phyloP scores from a whole-genome alignment of 164 flowering plant species.

The Berberis vulgaris region DNA sequence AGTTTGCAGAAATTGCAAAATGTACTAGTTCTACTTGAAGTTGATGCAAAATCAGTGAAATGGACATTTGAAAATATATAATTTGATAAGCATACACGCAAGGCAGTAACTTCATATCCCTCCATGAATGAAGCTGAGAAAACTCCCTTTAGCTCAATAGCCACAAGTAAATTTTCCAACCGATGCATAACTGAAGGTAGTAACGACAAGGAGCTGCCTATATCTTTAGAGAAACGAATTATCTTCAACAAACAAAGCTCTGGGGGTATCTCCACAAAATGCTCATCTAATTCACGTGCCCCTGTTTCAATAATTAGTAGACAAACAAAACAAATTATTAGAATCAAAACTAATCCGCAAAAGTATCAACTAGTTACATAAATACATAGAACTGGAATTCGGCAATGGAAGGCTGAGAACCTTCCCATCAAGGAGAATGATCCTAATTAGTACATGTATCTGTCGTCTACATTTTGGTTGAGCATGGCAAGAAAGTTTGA shows the following conservation, averaged over 20 bases:
- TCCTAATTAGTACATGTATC: no score
- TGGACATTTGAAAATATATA: neutral
- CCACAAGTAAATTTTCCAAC: slow-evolving; percentile 83
- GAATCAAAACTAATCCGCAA: neutral
- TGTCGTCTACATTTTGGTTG: no score
- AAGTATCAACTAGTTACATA: neutral
- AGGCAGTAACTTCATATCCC: slow-evolving; percentile 55
- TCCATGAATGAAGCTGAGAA: slow-evolving; percentile 69
- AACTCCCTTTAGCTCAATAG: slow-evolving; percentile 63
- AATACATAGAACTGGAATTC: neutral
- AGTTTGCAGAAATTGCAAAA: neutral
- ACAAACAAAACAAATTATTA: neutral
- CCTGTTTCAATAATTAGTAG: slow-evolving; percentile 29
- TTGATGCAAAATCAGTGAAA: neutral
- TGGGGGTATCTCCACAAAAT: slow-evolving; percentile 76
- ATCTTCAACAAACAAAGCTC: slow-evolving; percentile 85
- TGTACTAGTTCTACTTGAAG: neutral
- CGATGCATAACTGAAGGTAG: slow-evolving; percentile 94
- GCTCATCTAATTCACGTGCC: slow-evolving; percentile 52
- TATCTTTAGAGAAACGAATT: slow-evolving; percentile 78
- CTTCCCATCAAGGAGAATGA: no score
- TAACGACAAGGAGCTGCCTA: slow-evolving; percentile 84
- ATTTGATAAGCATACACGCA: slow-evolving; percentile 38
- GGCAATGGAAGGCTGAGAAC: neutral
- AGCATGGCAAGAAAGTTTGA: no score